Evolutionary conservation across 2,329 filamentous ascomycete species (phyloP), one percentile per base, ranked within the genome.

Genomic region (Exophiala aquamarina): DNA sequence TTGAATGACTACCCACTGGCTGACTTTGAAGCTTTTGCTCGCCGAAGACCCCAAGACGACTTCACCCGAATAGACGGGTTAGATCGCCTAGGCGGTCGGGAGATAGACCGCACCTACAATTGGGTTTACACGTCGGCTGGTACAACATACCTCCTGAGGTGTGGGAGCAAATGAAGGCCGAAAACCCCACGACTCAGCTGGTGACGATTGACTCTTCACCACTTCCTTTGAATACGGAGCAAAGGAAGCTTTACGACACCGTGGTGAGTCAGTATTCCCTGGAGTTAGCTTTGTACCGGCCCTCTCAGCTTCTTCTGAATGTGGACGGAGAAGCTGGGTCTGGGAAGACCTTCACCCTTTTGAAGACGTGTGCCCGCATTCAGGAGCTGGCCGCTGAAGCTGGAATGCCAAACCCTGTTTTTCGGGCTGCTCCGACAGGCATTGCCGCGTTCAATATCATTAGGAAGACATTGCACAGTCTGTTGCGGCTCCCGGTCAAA

Each of bases 371-470:
- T 17, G 33, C 33, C 33, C n/a, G 33, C 8, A 35, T 35, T 7
- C 33, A 35, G 33, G 33, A 35, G 33, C n/a, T 35, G 9, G 33
- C 33, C 8, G 18, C 33, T 14, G 33, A 11, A 7, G 33, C 33
- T 17, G 33, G 33, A 35, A 35, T 14, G 33, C 11, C 11, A 11
- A 35, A 35, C 33, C 33, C 33, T 35, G 14, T 35, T 15, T 35
- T 35, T 35, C 33, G 33, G 33, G 33, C 33, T 9, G 33, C 33
- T 15, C 33, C 14, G 33, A 35, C 33, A 35, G 8, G 33, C 33
- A 35, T 35, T 35, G 19, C 33, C n/a, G 33, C 33, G 14, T 35
- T 35, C 33, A 35, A 15, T 17, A 9, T 31, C 28, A 31, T n/a
- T n/a, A n/a, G n/a, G n/a, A n/a, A n/a, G n/a, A n/a, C n/a, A n/a